These are phyloP conservation scores for Colletotrichum costaricense DNA, from an alignment of 2,329 filamentous ascomycete genomes.

Conservation along the genomic window DNA sequence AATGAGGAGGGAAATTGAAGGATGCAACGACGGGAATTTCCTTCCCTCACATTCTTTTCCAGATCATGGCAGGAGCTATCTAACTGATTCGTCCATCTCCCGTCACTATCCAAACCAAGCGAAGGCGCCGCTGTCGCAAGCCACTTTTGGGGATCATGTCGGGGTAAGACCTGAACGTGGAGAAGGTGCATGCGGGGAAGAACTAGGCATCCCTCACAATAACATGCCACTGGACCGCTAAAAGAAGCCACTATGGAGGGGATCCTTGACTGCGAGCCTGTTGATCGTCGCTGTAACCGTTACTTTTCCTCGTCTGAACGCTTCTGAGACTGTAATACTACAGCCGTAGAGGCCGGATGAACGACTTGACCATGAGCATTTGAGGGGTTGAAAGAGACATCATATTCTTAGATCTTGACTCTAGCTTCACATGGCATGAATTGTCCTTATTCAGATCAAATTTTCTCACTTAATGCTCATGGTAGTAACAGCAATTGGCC, in stretches of 20 bases:
- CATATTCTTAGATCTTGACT: not conserved
- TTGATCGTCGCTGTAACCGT: slow-evolving; percentile 11
- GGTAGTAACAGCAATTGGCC: not conserved
- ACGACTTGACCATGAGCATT: not conserved
- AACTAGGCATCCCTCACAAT: slow-evolving; percentile 3
- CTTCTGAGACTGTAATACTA: not conserved
- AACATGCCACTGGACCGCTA: slow-evolving; percentile 5
- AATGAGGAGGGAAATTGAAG: not conserved
- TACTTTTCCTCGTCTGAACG: not conserved
- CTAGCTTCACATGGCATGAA: not conserved
- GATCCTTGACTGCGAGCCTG: slow-evolving; percentile 4
- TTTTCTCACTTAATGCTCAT: not conserved
- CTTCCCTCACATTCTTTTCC: not conserved
- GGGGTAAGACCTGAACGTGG: slow-evolving; percentile 16
- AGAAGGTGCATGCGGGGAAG: slow-evolving; percentile 20
- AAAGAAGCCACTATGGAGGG: slow-evolving; percentile 7
- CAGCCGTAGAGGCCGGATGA: not conserved
- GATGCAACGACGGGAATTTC: slow-evolving; percentile 1
- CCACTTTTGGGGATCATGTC: not conserved
- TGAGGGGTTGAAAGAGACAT: not conserved
- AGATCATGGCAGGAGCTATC: not conserved
- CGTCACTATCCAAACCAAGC: not conserved
- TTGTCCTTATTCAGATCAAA: not conserved
- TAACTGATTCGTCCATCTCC: not conserved
- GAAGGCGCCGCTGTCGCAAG: not conserved